A percentile compares a stretch with the other conserved stretches of the same genome.
Conservation (phyloP, 306 rosid species). For the Potentilla sterilis region DNA sequence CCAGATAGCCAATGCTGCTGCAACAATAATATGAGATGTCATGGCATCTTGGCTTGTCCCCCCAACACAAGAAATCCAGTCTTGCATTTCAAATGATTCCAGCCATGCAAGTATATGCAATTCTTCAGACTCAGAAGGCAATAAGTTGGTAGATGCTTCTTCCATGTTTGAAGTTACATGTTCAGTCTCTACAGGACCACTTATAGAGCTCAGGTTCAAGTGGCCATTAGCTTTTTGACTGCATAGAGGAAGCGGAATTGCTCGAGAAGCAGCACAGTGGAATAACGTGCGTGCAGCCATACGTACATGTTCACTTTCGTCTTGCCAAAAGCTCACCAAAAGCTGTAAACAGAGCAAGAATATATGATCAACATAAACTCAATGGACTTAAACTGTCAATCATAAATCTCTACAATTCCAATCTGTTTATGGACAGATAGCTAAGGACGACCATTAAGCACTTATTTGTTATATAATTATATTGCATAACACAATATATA, state of each 20-base stretch:
- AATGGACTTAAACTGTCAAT: slow-evolving; percentile 7
- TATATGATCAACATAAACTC: slow-evolving; percentile 22
- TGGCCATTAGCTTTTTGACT: slow-evolving; percentile 45
- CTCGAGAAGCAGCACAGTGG: slow-evolving; percentile 95
- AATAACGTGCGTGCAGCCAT: slow-evolving; percentile 98
- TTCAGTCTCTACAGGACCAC: slow-evolving; percentile 39
- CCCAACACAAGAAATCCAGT: slow-evolving; percentile 97
- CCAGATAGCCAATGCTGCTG: slow-evolving; percentile 96
- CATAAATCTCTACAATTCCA: slow-evolving; percentile 14
- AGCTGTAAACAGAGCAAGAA: slow-evolving; percentile 51
- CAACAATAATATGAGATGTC: slow-evolving; percentile 93
- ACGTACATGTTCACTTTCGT: slow-evolving; percentile 85
- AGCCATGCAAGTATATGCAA: slow-evolving; percentile 67
- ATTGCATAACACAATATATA: too few relatives aligned
- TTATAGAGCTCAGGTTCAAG: slow-evolving; percentile 27
- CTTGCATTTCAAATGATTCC: slow-evolving; percentile 92
- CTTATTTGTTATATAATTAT: too few relatives aligned
- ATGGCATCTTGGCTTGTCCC: slow-evolving; percentile 98
- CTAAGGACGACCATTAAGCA: not conserved
- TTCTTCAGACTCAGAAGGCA: slow-evolving; percentile 46
- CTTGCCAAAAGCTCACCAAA: slow-evolving; percentile 99
- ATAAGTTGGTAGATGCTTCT: slow-evolving; percentile 34
- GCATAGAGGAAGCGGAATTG: slow-evolving; percentile 66
- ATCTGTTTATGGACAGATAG: not conserved
- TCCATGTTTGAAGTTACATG: slow-evolving; percentile 30